Evolutionary conservation across 2,329 filamentous ascomycete species (phyloP).

Genomic region (Calonectria hongkongensis): DNA sequence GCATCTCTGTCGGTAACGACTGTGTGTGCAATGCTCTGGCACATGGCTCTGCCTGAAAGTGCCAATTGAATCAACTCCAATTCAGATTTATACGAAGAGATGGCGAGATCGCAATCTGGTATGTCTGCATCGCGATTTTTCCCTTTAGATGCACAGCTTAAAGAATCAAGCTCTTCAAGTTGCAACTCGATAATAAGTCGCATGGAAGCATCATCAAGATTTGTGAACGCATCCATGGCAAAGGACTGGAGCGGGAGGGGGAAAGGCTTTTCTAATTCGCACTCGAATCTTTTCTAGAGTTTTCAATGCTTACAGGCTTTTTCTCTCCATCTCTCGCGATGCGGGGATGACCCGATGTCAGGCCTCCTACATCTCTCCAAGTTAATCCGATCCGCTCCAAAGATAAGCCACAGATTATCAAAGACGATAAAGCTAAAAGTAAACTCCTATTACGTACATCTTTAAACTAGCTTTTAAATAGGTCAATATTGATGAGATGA

Average conservation of each 20-base stretch:
- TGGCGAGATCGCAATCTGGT: slow-evolving; percentile 28
- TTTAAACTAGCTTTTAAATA: too few species aligned
- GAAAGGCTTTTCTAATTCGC: neutral
- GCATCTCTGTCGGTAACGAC: slow-evolving; percentile 10
- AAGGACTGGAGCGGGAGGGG: neutral
- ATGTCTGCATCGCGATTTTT: slow-evolving; percentile 36
- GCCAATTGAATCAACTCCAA: neutral
- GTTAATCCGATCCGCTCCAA: neutral
- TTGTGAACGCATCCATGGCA: neutral
- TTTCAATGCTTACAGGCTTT: neutral
- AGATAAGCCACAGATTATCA: neutral
- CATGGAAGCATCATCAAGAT: neutral
- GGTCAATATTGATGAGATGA: too few species aligned
- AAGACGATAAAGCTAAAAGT: too few species aligned
- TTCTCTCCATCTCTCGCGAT: too few species aligned
- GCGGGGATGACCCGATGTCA: neutral
- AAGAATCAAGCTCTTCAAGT: slow-evolving; percentile 18
- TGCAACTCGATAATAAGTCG: slow-evolving; percentile 39
- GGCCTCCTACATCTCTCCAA: neutral
- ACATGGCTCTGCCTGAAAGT: neutral
- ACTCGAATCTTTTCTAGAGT: neutral
- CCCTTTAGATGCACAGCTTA: slow-evolving; percentile 28
- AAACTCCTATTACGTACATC: too few species aligned
- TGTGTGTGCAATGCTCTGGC: slow-evolving; percentile 39
- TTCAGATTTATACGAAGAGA: slow-evolving; percentile 24